Conservation (phyloP, 2,329 filamentous ascomycete species). For the Cercospora zeina region DNA sequence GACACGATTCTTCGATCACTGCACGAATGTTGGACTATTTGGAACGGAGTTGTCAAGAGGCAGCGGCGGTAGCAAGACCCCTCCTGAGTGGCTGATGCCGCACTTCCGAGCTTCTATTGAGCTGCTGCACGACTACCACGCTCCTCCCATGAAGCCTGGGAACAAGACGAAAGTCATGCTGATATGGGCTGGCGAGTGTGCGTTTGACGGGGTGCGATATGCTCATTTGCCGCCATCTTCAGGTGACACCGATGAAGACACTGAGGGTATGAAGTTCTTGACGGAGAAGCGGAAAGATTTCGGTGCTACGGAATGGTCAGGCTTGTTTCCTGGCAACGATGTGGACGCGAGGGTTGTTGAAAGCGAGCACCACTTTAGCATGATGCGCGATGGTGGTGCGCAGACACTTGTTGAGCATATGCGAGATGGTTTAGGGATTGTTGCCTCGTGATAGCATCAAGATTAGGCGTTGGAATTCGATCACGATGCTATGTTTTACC, state of each 20-base stretch:
- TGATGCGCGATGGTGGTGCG: slow-evolving; percentile 39
- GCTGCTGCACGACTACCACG: slow-evolving; percentile 49
- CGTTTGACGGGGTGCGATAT: slow-evolving; percentile 45
- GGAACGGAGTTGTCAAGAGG: slow-evolving; percentile 43
- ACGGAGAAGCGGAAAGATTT: slow-evolving; percentile 52
- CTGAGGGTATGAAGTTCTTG: slow-evolving; percentile 53
- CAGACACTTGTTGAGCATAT: slow-evolving; percentile 9
- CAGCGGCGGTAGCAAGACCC: slow-evolving; percentile 31
- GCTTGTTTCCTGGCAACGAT: slow-evolving; percentile 45
- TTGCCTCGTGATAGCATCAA: not conserved
- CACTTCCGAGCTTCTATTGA: slow-evolving; percentile 55
- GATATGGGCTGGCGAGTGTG: slow-evolving; percentile 53
- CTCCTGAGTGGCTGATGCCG: slow-evolving; percentile 53
- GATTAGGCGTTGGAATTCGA: not conserved
- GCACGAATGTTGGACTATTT: slow-evolving; percentile 51
- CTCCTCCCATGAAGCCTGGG: slow-evolving; percentile 37
- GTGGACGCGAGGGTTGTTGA: slow-evolving; percentile 39
- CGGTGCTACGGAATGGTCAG: slow-evolving; percentile 51
- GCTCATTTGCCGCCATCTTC: slow-evolving; percentile 39
- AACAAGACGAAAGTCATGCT: slow-evolving; percentile 46
- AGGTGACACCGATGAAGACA: slow-evolving; percentile 43
- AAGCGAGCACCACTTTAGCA: slow-evolving; percentile 45
- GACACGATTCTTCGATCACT: slow-evolving; percentile 52
- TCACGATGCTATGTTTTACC: not conserved
- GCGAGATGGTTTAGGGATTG: slow-evolving; percentile 1